phyloP scores from a whole-genome alignment of 140 eudicot genomes.

The Oenanthe javanica region DNA sequence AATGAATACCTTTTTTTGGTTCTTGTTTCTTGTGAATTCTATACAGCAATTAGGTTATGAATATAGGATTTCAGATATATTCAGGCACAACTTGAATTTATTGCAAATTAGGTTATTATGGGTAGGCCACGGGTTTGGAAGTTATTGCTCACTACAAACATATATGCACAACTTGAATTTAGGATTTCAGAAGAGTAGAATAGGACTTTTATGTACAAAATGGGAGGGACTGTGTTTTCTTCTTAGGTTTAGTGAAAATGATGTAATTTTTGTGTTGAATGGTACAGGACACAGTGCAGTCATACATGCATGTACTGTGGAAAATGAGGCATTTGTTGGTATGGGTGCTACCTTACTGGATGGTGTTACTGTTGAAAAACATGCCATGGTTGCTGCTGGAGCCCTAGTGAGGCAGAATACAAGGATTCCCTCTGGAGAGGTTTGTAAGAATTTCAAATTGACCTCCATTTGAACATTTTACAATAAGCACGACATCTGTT shows the following conservation, averaged over 20 bases:
- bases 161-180: not conserved
- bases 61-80: too few relatives aligned
- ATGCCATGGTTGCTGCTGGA: slow-evolving; percentile 95
- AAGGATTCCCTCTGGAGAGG: slow-evolving; percentile 89
- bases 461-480: not conserved
- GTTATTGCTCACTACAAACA: not conserved
- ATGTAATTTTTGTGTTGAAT: slow-evolving; percentile 6
- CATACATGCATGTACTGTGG: slow-evolving; percentile 83
- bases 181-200: not conserved
- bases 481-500: not conserved
- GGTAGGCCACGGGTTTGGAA: not conserved
- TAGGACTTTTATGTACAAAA: not conserved
- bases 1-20: not conserved
- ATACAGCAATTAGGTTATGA: not conserved
- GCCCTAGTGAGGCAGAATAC: slow-evolving; percentile 88
- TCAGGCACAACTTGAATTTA: too few relatives aligned
- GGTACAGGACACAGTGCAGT: slow-evolving; percentile 78
- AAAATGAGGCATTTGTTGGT: slow-evolving; percentile 91
- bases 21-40: not conserved
- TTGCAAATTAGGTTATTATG: too few relatives aligned
- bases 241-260: not conserved
- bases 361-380: slow-evolving; percentile 74
- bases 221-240: not conserved
- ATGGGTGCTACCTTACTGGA: slow-evolving; percentile 97
- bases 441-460: slow-evolving; percentile 14